phyloP scores from a whole-genome alignment of 164 flowering plant species.

The Piper betle region DNA sequence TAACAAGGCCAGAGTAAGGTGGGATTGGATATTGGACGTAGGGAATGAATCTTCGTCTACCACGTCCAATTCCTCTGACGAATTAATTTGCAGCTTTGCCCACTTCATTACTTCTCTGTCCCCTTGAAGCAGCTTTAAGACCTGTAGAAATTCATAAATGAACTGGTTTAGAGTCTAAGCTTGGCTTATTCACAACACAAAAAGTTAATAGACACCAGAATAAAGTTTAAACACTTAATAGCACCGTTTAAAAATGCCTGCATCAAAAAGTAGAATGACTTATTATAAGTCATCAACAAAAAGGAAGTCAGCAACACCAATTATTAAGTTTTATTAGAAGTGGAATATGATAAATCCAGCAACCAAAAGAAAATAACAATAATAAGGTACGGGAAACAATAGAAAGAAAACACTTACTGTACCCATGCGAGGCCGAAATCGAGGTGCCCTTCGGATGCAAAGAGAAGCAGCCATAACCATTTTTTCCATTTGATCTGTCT shows the following conservation, averaged over 20 bases:
- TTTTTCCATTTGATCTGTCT: slow-evolving; percentile 54
- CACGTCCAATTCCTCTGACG: slow-evolving; percentile 31
- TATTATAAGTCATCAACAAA: too few relatives aligned
- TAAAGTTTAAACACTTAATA: too few relatives aligned
- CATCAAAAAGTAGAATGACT: too few relatives aligned
- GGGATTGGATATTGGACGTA: slow-evolving; percentile 46
- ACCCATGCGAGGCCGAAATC: slow-evolving; percentile 68
- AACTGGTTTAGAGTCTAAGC: too few relatives aligned
- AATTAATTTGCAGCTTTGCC: slow-evolving; percentile 49
- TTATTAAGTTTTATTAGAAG: too few relatives aligned
- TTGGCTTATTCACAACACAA: too few relatives aligned
- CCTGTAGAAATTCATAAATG: slow-evolving; percentile 20
- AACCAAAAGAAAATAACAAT: slow-evolving; percentile 29
- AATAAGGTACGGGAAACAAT: too few relatives aligned
- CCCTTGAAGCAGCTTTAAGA: slow-evolving; percentile 83
- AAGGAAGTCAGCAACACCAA: too few relatives aligned
- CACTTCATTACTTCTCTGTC: slow-evolving; percentile 52
- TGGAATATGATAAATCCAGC: too few relatives aligned
- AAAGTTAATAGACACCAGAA: too few relatives aligned
- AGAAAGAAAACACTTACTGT: slow-evolving; percentile 32
- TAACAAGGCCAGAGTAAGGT: slow-evolving; percentile 72
- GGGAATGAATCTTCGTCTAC: slow-evolving; percentile 42
- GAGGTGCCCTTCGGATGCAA: slow-evolving; percentile 59
- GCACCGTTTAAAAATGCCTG: too few relatives aligned
- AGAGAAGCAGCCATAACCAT: slow-evolving; percentile 73